These are phyloP conservation scores for Ostreobium quekettii DNA, from an alignment of 139 green algal genomes.

Conservation along the genomic window DNA sequence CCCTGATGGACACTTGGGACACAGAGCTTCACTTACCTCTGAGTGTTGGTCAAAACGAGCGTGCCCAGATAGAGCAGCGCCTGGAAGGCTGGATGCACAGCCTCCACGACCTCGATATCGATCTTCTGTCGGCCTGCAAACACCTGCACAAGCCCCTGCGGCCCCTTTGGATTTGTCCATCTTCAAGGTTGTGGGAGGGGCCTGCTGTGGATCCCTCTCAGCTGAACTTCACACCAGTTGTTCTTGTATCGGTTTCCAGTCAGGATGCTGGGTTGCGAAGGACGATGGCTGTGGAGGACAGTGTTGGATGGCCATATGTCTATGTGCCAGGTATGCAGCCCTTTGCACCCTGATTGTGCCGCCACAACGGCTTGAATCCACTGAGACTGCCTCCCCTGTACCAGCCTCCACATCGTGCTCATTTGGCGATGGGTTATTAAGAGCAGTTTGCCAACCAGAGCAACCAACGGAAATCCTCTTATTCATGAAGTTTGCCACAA, in stretches of 20 bases:
- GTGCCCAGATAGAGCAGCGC: slow-evolving; percentile 50
- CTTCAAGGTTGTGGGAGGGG: background rate
- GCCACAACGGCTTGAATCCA: background rate
- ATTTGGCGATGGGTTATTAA: background rate
- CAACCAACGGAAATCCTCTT: background rate
- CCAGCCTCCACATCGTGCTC: background rate
- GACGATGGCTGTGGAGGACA: background rate
- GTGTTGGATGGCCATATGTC: slow-evolving; percentile 25
- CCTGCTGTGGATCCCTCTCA: slow-evolving; percentile 20
- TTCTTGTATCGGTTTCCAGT: slow-evolving; percentile 80
- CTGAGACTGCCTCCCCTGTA: too few relatives aligned
- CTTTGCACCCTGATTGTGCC: background rate
- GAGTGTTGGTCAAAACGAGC: slow-evolving; percentile 69
- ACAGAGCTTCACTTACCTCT: slow-evolving; percentile 71
- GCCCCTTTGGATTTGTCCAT: slow-evolving; percentile 72
- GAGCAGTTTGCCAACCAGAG: background rate
- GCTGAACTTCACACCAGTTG: slow-evolving; percentile 72
- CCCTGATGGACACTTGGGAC: slow-evolving; percentile 34
- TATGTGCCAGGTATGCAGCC: slow-evolving; percentile 24
- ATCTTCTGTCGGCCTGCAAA: slow-evolving; percentile 22
- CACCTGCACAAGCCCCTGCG: slow-evolving; percentile 78
- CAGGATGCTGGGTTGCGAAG: background rate
- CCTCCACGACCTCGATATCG: slow-evolving; percentile 41
- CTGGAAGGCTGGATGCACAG: slow-evolving; percentile 66
- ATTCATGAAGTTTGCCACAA: background rate